Conservation (phyloP, 2,329 filamentous ascomycete genomes). For the Colletotrichum spaethianum region DNA sequence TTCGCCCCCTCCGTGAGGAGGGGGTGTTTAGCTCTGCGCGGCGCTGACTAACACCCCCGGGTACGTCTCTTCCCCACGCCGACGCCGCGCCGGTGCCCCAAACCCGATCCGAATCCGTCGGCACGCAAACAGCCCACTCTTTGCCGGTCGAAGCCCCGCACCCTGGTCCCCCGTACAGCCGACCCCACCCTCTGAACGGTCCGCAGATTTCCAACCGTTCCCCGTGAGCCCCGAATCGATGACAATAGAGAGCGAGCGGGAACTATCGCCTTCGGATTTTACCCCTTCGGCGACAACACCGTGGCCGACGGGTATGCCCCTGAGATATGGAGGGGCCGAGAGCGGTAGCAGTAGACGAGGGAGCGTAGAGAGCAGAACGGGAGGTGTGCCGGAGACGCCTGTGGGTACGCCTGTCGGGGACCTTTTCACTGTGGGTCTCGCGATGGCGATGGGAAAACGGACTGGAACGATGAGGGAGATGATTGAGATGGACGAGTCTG, state of each 20-base stretch:
- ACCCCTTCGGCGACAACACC: too few species aligned
- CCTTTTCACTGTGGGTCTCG: background rate
- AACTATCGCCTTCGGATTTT: background rate
- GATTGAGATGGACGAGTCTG: background rate
- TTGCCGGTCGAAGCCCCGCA: background rate
- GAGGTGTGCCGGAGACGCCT: background rate
- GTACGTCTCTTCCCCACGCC: background rate
- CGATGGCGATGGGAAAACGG: background rate
- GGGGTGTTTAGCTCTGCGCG: too few species aligned
- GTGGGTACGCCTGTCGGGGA: background rate
- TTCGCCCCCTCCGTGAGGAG: too few species aligned
- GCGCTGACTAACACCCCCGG: too few species aligned
- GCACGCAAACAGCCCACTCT: background rate
- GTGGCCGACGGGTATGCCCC: background rate
- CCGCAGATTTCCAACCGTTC: background rate
- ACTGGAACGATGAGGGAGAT: background rate
- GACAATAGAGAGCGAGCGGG: constrained; percentile 47
- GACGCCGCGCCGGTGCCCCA: background rate
- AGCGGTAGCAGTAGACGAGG: background rate
- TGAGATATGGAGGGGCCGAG: background rate
- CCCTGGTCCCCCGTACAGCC: constrained; percentile 9
- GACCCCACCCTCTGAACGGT: background rate
- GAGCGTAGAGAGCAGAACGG: background rate
- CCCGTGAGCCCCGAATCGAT: constrained; percentile 12
- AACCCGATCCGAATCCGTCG: constrained; percentile 10